These are phyloP conservation scores for Microcyclosporella mali DNA, from an alignment of 2,329 filamentous ascomycete genomes.

Conservation along the genomic window DNA sequence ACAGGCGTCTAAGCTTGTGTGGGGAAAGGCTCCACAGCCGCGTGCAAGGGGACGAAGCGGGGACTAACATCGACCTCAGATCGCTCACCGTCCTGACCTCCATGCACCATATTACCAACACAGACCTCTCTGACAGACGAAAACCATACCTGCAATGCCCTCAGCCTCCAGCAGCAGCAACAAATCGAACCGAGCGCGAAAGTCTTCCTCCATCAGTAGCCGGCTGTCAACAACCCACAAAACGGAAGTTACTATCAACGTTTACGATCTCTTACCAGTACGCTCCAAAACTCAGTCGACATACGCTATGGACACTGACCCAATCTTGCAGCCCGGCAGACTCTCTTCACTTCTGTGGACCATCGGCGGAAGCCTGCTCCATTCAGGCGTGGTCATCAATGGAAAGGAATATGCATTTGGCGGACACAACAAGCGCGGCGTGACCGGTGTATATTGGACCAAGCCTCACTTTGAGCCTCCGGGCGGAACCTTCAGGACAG, in stretches of 20 bases:
- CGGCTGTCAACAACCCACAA: slow-evolving; percentile 14
- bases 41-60: too few relatives aligned
- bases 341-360: slow-evolving; percentile 73
- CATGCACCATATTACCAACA: too few relatives aligned
- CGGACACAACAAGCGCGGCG: slow-evolving; percentile 63
- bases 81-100: too few relatives aligned
- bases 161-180: slow-evolving; percentile 1
- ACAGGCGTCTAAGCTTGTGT: too few relatives aligned
- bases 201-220: slow-evolving; percentile 10
- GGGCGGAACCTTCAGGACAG: slow-evolving; percentile 68
- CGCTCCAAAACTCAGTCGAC: background rate
- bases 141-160: slow-evolving; percentile 1
- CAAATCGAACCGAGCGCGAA: slow-evolving; percentile 9
- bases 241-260: slow-evolving; percentile 33
- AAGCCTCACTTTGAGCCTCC: slow-evolving; percentile 63
- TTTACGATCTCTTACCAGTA: slow-evolving; percentile 35
- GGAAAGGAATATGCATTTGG: slow-evolving; percentile 79
- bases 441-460: slow-evolving; percentile 81
- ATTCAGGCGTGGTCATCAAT: slow-evolving; percentile 77
- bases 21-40: too few relatives aligned
- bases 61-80: too few relatives aligned
- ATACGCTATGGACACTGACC: slow-evolving; percentile 7
- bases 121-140: too few relatives aligned
- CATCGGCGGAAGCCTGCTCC: slow-evolving; percentile 68
- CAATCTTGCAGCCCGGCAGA: slow-evolving; percentile 56